Evolutionary conservation across 192 early-diverging fungal species (phyloP).

Genomic region (Tieghemiomyces parasiticus): DNA sequence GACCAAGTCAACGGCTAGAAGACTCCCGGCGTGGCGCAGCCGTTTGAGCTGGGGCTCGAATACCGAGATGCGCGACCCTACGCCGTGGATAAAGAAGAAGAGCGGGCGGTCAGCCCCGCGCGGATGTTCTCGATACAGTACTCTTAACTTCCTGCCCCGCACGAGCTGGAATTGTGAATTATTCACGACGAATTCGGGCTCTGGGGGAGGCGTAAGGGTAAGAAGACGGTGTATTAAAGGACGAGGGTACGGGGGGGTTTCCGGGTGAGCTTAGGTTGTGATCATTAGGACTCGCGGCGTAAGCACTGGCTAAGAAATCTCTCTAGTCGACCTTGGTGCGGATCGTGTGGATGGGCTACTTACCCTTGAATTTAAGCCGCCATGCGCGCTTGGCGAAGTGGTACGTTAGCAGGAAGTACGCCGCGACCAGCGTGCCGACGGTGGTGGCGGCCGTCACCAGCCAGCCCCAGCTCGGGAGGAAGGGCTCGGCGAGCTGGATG

Average conservation of each 20-base stretch:
- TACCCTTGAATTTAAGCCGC: not conserved
- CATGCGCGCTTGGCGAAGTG: not conserved
- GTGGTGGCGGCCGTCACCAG: not conserved
- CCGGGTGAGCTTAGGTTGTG: not conserved
- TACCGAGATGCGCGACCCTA: not conserved
- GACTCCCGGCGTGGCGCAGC: not conserved
- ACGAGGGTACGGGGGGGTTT: not conserved
- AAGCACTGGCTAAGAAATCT: not conserved
- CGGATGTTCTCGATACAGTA: not conserved
- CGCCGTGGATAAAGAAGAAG: constrained; percentile 10
- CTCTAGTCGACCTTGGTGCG: no score
- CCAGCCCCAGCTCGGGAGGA: not conserved
- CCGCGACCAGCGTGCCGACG: not conserved
- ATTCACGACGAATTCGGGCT: not conserved
- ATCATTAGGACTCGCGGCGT: not conserved
- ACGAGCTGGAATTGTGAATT: not conserved
- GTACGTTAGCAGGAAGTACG: not conserved
- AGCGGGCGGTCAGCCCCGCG: not conserved
- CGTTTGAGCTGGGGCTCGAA: not conserved
- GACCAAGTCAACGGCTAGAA: constrained; percentile 7
- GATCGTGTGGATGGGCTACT: no score
- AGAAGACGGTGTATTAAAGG: no score
- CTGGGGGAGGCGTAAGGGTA: no score
- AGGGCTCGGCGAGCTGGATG: no score
- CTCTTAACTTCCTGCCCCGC: not conserved